These are phyloP conservation scores for Apiospora kogelbergensis DNA, from an alignment of 2,329 filamentous ascomycete genomes.

Conservation along the genomic window DNA sequence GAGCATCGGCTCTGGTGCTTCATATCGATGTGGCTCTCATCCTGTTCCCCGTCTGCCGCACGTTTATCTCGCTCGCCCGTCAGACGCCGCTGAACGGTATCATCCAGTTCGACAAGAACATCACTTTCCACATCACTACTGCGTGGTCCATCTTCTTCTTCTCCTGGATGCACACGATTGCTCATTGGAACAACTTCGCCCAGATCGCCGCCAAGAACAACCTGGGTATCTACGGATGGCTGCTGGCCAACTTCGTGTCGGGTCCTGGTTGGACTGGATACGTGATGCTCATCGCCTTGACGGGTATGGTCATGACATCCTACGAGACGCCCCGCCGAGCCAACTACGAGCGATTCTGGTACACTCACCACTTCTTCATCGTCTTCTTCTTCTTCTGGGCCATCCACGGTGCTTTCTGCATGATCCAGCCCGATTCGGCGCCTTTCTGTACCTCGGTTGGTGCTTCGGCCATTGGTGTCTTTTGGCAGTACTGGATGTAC, in stretches of 20 bases:
- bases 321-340: conserved; percentile 75
- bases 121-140: conserved; percentile 82
- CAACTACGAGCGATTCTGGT: conserved; percentile 90
- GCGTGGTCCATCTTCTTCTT: conserved; percentile 90
- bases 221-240: conserved; percentile 74
- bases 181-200: conserved; percentile 85
- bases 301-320: conserved; percentile 76
- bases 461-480: conserved; percentile 68
- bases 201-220: conserved; percentile 73
- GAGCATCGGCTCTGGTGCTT: conserved; percentile 72
- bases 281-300: conserved; percentile 76
- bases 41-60: conserved; percentile 80
- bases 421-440: conserved; percentile 82
- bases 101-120: conserved; percentile 87
- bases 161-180: conserved; percentile 82
- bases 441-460: conserved; percentile 74
- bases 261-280: conserved; percentile 87
- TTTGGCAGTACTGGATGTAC: conserved; percentile 90
- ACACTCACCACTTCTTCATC: conserved; percentile 85
- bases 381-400: conserved; percentile 90
- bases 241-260: conserved; percentile 74
- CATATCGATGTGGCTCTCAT: conserved; percentile 82
- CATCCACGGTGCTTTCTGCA: conserved; percentile 86
- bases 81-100: conserved; percentile 83
- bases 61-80: conserved; percentile 76